Base-by-base conservation (phyloP, 768 basidiomycete species). In the Collybiopsis luxurians region DNA sequence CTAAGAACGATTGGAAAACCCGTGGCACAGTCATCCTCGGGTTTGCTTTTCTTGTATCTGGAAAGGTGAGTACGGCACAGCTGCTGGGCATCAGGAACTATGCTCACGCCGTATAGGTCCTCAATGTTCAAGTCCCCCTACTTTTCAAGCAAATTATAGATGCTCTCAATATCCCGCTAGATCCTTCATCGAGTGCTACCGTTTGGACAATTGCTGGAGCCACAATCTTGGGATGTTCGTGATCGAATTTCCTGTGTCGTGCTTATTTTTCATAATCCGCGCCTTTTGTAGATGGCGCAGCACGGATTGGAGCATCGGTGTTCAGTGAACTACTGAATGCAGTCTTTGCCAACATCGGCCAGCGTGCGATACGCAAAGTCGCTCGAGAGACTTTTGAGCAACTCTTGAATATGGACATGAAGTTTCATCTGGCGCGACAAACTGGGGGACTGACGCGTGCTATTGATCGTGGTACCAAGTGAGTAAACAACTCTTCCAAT, bases 381-480 rank as follows among this genome's bases (percentile, higher is more conserved):
- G 95, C 97, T 2, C 78, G 90, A n/a, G 89, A 95, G 63, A 98
- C 96, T 0, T 99, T 99, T 60, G 88, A 91, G 58, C 97, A 99
- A 66, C 73, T 99, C 13, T 79, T 99, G 59, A 83, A 91, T 67
- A 81, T 98, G 63, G 92, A 97, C 64, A 80, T 98, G 69, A 86
- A 83, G 50, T 99, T 98, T 71, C 97, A 99, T 66, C 79, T 98
- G 28, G 85, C 88, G 17, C 74, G 96, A 34, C 96, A 98, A 67
- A 99, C 97, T 0, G 97, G 97, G 26, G 97, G 97, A 1, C 78
- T 99, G 44, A 98, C 95, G 2, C 77, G 97, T 42, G 97, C 97
- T 4, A 98, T 99, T 61, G 97, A 99, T 68, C 82, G 97, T 13
- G 97, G 97, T 30, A 98, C 97, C 30, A 99, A 98, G 94, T 97